Evolutionary conservation across 2,329 filamentous ascomycete genomes (phyloP), one percentile per base, ranked within the genome.

Genomic region (Fusarium irregulare): DNA sequence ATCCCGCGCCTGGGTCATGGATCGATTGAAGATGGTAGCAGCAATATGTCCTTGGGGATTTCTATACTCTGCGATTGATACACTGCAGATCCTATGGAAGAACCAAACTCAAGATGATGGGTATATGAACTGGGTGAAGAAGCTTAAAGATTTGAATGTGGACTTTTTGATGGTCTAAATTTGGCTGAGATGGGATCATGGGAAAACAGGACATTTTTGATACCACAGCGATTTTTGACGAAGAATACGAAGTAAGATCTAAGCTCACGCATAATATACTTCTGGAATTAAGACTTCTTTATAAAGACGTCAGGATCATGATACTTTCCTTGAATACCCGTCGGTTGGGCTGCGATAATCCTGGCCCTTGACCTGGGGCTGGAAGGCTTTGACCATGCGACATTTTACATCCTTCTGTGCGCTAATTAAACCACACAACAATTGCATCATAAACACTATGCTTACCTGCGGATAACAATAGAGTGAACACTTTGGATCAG

Each of bases 41-140:
- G 75, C 78, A 20, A 76, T 78, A 16, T 81, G 77, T 59, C 83
- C 84, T 0, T 86, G 84, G 83, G 83, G 83, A 0, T 86, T 86
- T 55, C 73, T 85, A 6, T 78, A 81, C 46, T 84, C 83, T 3
- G 82, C 83, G 6, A 80, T 83, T 67, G 80, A 83, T 40, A 82
- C 80, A 18, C 66, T 86, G 49, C 77, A 80, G 34, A 74, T 80
- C 3, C 78, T 86, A 1, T 85, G 83, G 83, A 71, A 70, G 18
- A 67, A 79, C 23, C 79, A 82, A 10, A 76, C 76, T 2, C 68
- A 77, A 6, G 73, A 67, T 1, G 66, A 70, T 11, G 60, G 58
- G 1, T 67, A 68, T 8, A 75, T 69, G 56, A 80, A 79, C 21
- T 85, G 83, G 83, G 70, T 85, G 10, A 78, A 82, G 60, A 78